Base-by-base conservation (phyloP, 2,329 filamentous ascomycete species). In the Dothiorella sarmentorum region DNA sequence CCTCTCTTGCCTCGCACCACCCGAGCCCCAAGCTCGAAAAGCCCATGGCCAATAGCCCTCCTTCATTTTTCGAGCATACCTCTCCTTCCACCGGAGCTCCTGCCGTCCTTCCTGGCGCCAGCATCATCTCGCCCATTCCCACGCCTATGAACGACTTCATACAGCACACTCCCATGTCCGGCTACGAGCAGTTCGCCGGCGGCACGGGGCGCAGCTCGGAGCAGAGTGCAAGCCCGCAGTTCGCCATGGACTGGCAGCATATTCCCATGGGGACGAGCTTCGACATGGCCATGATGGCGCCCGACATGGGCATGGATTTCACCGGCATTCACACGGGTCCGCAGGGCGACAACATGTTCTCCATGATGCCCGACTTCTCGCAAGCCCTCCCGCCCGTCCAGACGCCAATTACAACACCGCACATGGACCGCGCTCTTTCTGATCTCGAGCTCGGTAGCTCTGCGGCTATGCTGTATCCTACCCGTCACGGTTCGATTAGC, bases 231-330 rank as follows among this genome's bases (percentile, higher is more conserved):
- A 79, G 75, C 64, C 78, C 78, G 3, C 71, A 69, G 17, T 80
- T 78, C 66, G 72, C 78, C 69, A 72, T 80, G 64, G 77, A 80
- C 62, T 80, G 78, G 78, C 70, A 69, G 42, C 71, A 76, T 55
- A 75, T 79, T 68, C 69, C 74, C 18, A 75, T 80, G 69, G 71
- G 73, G 7, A 66, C 74, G 11, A 73, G 73, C 0, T 78, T 75
- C 59, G 77, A 80, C 51, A 72, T 78, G 67, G 63, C 71, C 13
- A 71, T 78, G 45, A 70, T 79, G 64, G 71, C 76, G 47, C 70
- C 76, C 59, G 73, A 73, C 7, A 74, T 79, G 71, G 69, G 69
- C 26, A 78, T 78, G 66, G 76, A 79, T 61, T 71, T 77, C 3
- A 71, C 63, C 33, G 62, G 62, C 33, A 73, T 79, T 69, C 69